Percentiles rank a stretch among this genome's conserved stretches.
phyloP scores from a whole-genome alignment of 495 filamentous ascomycete genomes.

The Pyrenopolyporus hunteri region DNA sequence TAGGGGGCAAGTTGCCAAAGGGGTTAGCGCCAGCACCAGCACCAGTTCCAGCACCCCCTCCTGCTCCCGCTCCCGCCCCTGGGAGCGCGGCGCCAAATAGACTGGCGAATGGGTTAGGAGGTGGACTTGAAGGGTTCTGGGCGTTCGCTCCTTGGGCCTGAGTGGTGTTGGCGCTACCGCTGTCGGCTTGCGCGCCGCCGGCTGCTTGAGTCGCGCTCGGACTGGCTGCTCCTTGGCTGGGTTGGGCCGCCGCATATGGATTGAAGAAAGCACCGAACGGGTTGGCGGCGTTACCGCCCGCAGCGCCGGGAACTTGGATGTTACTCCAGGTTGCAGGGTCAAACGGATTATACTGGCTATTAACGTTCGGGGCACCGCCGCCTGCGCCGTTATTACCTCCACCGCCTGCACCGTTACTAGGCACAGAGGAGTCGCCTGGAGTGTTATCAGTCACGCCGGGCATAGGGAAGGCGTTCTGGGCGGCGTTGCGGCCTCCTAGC shows the following conservation, averaged over 20 bases:
- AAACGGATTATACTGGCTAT: constrained; percentile 50
- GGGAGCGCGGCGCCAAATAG: constrained; percentile 43
- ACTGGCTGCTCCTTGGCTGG: constrained; percentile 38
- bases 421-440: constrained; percentile 47
- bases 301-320: constrained; percentile 32
- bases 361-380: constrained; percentile 18
- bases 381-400: constrained; percentile 31
- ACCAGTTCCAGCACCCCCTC: constrained; percentile 9
- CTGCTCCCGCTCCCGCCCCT: constrained; percentile 22
- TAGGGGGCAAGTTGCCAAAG: constrained; percentile 22
- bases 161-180: constrained; percentile 23
- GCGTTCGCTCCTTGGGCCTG: constrained; percentile 30
- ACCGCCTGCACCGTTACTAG: constrained; percentile 32
- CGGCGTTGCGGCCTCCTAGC: constrained; percentile 61
- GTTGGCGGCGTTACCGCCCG: constrained; percentile 57
- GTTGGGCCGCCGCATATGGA: constrained; percentile 12
- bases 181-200: constrained; percentile 9
- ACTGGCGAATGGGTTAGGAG: constrained; percentile 51
- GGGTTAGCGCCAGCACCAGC: constrained; percentile 30
- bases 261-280: constrained; percentile 77
- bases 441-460: constrained; percentile 85
- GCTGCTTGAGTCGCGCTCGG: constrained; percentile 19
- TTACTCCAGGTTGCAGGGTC: constrained; percentile 36
- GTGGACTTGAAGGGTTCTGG: constrained; percentile 28
- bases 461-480: constrained; percentile 73